phyloP scores from a whole-genome alignment of 495 filamentous ascomycete genomes.

The Penicillium psychrofluorescens region DNA sequence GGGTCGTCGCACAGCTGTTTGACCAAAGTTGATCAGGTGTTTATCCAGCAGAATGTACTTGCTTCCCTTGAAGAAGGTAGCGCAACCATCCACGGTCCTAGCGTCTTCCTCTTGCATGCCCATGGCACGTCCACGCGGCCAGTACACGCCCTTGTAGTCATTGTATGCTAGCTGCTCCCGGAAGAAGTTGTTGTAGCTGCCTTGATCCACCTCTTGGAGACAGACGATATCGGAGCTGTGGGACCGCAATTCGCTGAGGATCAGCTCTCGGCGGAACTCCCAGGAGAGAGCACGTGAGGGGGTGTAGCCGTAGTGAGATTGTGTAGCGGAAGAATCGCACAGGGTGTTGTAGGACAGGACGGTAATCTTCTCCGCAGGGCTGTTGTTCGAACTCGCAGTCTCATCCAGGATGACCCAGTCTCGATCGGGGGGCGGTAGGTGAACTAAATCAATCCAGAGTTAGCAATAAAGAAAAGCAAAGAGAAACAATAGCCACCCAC shows the following conservation, averaged over 20 bases:
- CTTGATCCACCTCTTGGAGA: constrained; percentile 85
- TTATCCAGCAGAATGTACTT: constrained; percentile 93
- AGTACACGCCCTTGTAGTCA: constrained; percentile 90
- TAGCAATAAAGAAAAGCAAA: constrained; percentile 5
- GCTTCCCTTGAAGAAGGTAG: constrained; percentile 87
- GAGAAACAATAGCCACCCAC: constrained; percentile 42
- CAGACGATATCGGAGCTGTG: constrained; percentile 83
- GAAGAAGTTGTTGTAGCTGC: constrained; percentile 86
- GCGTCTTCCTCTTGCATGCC: constrained; percentile 88
- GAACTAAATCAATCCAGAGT: constrained; percentile 14
- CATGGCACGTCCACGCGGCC: constrained; percentile 75
- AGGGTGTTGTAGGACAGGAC: constrained; percentile 91
- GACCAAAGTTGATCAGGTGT: constrained; percentile 84
- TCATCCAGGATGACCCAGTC: constrained; percentile 66
- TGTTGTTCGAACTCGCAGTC: constrained; percentile 29
- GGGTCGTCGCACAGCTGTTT: constrained; percentile 81
- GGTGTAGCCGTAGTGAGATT: constrained; percentile 78
- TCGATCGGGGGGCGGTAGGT: constrained; percentile 64
- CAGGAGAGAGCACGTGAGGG: constrained; percentile 70
- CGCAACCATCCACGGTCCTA: constrained; percentile 84
- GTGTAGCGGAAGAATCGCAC: constrained; percentile 85
- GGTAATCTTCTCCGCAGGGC: constrained; percentile 55
- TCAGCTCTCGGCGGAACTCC: constrained; percentile 75
- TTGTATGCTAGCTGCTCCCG: constrained; percentile 69
- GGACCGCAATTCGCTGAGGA: constrained; percentile 72